These are phyloP conservation scores for Boletus coccyginus DNA, from an alignment of 768 basidiomycete species.

Conservation along the genomic window DNA sequence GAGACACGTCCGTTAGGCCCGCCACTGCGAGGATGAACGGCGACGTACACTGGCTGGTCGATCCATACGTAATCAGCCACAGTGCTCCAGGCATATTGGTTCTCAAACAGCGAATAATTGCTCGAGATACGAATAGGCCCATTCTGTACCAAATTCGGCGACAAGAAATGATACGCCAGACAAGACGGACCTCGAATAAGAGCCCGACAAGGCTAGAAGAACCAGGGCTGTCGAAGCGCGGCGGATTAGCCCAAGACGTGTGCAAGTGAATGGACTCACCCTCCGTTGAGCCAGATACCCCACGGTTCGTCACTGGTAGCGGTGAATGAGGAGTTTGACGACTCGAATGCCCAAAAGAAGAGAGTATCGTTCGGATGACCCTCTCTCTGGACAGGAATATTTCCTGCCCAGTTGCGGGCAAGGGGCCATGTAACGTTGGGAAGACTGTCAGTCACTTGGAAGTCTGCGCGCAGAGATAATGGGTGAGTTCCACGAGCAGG, in stretches of 20 bases:
- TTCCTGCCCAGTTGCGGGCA: slow-evolving; percentile 59
- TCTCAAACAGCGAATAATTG: slow-evolving; percentile 48
- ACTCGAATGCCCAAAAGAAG: slow-evolving; percentile 66
- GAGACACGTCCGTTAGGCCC: slow-evolving; percentile 5
- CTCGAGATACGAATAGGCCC: slow-evolving; percentile 61
- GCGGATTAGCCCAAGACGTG: background rate
- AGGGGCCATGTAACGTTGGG: slow-evolving; percentile 60
- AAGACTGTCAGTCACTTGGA: slow-evolving; percentile 51
- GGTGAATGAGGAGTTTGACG: slow-evolving; percentile 54
- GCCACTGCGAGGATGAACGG: background rate
- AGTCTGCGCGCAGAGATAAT: slow-evolving; percentile 41
- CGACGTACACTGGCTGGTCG: slow-evolving; percentile 63
- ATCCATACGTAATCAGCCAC: slow-evolving; percentile 71
- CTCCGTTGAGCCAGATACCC: slow-evolving; percentile 76
- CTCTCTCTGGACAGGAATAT: slow-evolving; percentile 55
- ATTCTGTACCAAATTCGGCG: slow-evolving; percentile 43
- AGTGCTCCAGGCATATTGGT: slow-evolving; percentile 56
- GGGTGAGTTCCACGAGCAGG: background rate
- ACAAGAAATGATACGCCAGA: background rate
- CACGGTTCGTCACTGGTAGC: slow-evolving; percentile 49
- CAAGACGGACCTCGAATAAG: slow-evolving; percentile 55
- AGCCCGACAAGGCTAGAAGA: slow-evolving; percentile 67
- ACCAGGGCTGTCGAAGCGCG: slow-evolving; percentile 46
- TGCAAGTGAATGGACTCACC: slow-evolving; percentile 36
- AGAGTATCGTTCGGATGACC: slow-evolving; percentile 64